These are phyloP conservation scores for Globisporangium echinulatum DNA, from an alignment of 352 stramenopile genomes.

Conservation along the genomic window DNA sequence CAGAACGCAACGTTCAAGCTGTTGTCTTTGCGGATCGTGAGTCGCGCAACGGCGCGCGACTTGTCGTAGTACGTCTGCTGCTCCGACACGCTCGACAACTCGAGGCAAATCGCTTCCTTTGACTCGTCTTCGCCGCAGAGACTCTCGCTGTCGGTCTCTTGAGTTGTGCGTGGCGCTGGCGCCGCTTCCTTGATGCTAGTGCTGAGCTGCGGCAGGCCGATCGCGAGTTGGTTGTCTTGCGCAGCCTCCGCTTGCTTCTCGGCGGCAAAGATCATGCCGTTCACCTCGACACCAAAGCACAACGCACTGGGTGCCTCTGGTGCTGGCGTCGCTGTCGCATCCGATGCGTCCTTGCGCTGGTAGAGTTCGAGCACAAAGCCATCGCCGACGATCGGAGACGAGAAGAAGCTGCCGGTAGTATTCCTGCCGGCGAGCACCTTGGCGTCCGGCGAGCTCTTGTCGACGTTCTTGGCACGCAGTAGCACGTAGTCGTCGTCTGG, in stretches of 20 bases:
- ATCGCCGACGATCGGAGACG: slow-evolving; percentile 31
- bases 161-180: neutral
- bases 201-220: slow-evolving; percentile 18
- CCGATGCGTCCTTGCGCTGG: neutral
- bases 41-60: slow-evolving; percentile 45
- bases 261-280: slow-evolving; percentile 35
- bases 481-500: slow-evolving; percentile 40
- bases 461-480: slow-evolving; percentile 23
- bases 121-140: slow-evolving; percentile 65
- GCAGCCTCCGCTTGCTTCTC: slow-evolving; percentile 23
- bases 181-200: slow-evolving; percentile 4
- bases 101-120: slow-evolving; percentile 54
- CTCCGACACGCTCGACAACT: slow-evolving; percentile 17
- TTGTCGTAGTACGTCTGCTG: slow-evolving; percentile 31
- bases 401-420: slow-evolving; percentile 48
- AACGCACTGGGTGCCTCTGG: neutral
- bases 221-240: slow-evolving; percentile 11
- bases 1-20: slow-evolving; percentile 56
- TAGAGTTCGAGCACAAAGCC: slow-evolving; percentile 47
- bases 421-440: slow-evolving; percentile 38
- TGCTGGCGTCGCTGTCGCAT: slow-evolving; percentile 4
- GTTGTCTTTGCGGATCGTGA: slow-evolving; percentile 63
- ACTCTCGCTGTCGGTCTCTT: slow-evolving; percentile 33
- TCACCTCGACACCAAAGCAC: slow-evolving; percentile 51
- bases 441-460: slow-evolving; percentile 11